Percentiles rank a stretch among this genome's conserved stretches.
Conservation (phyloP, 352 stramenopile species). For the Globisporangium paroecandrum region DNA sequence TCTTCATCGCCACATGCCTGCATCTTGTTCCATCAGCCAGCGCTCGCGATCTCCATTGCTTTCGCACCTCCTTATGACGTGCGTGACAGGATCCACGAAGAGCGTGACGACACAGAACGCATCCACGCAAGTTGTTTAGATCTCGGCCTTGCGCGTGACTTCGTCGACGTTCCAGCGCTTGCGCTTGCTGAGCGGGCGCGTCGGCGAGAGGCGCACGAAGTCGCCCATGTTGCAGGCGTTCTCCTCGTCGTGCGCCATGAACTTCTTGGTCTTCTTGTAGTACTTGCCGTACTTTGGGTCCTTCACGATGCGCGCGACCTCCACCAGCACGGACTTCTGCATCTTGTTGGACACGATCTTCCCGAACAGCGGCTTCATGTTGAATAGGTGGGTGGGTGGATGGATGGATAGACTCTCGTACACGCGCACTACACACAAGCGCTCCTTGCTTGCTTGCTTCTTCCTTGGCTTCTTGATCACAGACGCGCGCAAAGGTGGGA, state of each 20-base stretch:
- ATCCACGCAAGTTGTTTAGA: conserved; percentile 36
- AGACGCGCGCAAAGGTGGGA: background rate
- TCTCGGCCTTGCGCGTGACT: conserved; percentile 84
- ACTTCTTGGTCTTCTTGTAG: conserved; percentile 96
- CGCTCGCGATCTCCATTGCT: background rate
- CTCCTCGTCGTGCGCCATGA: conserved; percentile 97
- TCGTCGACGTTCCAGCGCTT: conserved; percentile 89
- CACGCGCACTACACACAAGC: background rate
- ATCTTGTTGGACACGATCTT: conserved; percentile 97
- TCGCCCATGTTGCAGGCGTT: conserved; percentile 91
- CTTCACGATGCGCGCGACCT: conserved; percentile 92
- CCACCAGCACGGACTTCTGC: conserved; percentile 95
- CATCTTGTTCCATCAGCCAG: background rate
- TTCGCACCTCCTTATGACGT: background rate
- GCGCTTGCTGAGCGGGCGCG: conserved; percentile 81
- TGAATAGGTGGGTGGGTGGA: conserved; percentile 1
- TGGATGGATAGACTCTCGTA: background rate
- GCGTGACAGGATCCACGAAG: background rate
- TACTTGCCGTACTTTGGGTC: conserved; percentile 94
- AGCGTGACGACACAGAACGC: background rate
- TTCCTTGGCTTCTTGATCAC: conserved; percentile 3
- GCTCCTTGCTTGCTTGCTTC: background rate
- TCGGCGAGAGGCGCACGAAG: conserved; percentile 73
- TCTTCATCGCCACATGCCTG: background rate
- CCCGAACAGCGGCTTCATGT: conserved; percentile 93